Conservation (phyloP, 2,329 filamentous ascomycete genomes). For the Cytospora leucostoma region DNA sequence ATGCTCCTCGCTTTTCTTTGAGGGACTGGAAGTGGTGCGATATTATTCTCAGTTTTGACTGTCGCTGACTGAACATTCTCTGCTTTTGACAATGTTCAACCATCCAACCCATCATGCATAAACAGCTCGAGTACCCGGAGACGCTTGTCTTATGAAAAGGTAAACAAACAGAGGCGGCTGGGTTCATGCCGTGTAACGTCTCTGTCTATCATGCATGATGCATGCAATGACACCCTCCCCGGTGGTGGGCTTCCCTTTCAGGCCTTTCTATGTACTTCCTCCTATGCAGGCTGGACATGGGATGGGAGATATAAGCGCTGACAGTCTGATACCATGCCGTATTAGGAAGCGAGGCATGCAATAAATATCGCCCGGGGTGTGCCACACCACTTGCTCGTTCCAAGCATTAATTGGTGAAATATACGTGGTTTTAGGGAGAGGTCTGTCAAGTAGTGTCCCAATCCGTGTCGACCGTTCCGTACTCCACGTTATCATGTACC, state of each 20-base stretch:
- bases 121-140: too few species aligned
- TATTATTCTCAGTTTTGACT: too few species aligned
- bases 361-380: neutral
- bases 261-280: neutral
- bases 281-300: neutral
- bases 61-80: too few species aligned
- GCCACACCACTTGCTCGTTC: neutral
- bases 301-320: neutral
- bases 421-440: too few species aligned
- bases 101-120: too few species aligned
- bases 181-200: neutral
- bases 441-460: conserved; percentile 1
- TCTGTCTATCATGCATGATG: neutral
- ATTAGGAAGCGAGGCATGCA: neutral
- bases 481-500: neutral
- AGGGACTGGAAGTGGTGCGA: too few species aligned
- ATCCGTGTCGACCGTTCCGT: neutral
- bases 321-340: neutral
- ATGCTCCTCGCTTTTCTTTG: too few species aligned
- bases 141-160: neutral
- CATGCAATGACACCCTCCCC: neutral
- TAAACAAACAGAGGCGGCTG: neutral
- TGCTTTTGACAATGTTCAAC: too few species aligned
- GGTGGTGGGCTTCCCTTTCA: neutral
- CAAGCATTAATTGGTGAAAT: too few species aligned